These are phyloP conservation scores for Trichosanthes truncata DNA, from an alignment of 306 rosid species.

Conservation along the genomic window DNA sequence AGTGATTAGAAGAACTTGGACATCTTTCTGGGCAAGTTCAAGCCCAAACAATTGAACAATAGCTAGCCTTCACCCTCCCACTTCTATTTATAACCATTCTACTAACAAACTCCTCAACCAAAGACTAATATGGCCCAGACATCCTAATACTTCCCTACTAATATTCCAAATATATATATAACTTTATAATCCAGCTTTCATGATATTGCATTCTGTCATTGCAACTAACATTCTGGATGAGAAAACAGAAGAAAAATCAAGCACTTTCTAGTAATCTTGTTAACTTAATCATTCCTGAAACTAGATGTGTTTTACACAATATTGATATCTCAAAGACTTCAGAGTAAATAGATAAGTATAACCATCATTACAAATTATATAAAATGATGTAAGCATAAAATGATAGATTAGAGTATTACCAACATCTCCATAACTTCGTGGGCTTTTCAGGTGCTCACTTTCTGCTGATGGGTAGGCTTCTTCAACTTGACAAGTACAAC, in stretches of 20 bases:
- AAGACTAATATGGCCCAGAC: background rate
- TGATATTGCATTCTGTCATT: background rate
- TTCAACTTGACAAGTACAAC: slow-evolving; percentile 54
- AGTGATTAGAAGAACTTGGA: background rate
- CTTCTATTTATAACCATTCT: background rate
- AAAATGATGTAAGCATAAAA: background rate
- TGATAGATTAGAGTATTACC: slow-evolving; percentile 24
- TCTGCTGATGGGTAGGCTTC: slow-evolving; percentile 50
- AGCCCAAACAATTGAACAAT: background rate
- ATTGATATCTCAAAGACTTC: background rate
- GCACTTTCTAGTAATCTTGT: background rate
- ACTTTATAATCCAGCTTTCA: too few relatives aligned
- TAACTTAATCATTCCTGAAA: background rate
- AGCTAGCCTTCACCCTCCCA: background rate
- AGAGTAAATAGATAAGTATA: background rate
- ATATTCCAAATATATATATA: background rate
- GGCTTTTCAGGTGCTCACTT: slow-evolving; percentile 56
- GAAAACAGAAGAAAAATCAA: background rate
- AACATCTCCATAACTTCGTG: slow-evolving; percentile 48
- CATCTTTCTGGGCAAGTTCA: background rate
- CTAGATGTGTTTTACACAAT: background rate
- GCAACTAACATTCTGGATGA: background rate
- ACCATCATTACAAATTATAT: background rate
- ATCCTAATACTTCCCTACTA: background rate
- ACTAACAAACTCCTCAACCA: background rate